Evolutionary conservation across 2,329 filamentous ascomycete genomes (phyloP).

Genomic region (Teratosphaeria destructans): DNA sequence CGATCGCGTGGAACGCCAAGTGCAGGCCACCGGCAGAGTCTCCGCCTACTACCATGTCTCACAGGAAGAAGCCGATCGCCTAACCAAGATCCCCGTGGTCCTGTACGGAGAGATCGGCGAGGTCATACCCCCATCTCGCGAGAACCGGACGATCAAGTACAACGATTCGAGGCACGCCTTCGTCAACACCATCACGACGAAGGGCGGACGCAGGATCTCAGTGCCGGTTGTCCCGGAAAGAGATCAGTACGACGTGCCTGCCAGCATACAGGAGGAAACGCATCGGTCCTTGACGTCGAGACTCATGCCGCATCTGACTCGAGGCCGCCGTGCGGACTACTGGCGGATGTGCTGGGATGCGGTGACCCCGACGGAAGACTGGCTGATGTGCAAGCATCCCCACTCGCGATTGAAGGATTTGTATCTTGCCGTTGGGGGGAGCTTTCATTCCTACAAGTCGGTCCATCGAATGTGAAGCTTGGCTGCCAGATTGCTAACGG

Average conservation of each 20-base stretch:
- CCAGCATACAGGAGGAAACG: conserved; percentile 35
- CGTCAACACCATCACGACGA: conserved; percentile 37
- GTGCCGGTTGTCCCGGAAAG: conserved; percentile 32
- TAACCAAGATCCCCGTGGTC: conserved; percentile 44
- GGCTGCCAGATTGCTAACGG: neutral
- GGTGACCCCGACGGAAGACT: conserved; percentile 51
- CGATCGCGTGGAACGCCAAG: conserved; percentile 42
- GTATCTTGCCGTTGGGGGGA: conserved; percentile 51
- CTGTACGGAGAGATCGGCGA: conserved; percentile 38
- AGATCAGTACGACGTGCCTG: conserved; percentile 34
- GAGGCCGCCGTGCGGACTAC: conserved; percentile 25
- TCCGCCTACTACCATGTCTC: conserved; percentile 48
- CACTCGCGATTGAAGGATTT: conserved; percentile 41
- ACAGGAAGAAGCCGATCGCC: conserved; percentile 38
- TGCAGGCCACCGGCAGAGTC: conserved; percentile 48
- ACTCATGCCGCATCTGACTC: conserved; percentile 24
- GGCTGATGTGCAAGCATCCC: conserved; percentile 44
- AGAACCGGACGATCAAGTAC: conserved; percentile 47
- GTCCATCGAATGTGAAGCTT: neutral
- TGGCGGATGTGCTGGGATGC: conserved; percentile 48
- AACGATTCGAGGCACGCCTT: conserved; percentile 51
- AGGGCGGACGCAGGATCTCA: conserved; percentile 44
- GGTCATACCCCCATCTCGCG: conserved; percentile 38
- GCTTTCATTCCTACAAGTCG: conserved; percentile 47
- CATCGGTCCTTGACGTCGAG: conserved; percentile 15